Base-by-base conservation (phyloP, 441 rosid genomes). In the Populus hybrid region DNA sequence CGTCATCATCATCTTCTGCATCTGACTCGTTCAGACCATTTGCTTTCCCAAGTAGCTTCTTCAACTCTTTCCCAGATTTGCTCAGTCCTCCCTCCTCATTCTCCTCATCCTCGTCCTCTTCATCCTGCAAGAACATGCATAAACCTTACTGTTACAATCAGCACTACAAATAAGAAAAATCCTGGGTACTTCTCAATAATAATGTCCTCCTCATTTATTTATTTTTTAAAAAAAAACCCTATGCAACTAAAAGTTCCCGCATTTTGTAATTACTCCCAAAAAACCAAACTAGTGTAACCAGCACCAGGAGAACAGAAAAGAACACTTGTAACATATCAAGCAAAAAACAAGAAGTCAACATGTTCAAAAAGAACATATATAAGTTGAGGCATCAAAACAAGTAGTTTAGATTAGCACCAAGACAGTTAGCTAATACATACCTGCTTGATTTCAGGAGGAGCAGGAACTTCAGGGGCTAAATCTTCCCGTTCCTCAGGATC, bases 391-490 rank as follows among this genome's bases (percentile, higher is more conserved):
- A 61, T 12, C 10, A 61, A 61, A 61, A 10, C 28, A 9, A 2
- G 12, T 53, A 56, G 18, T 24, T 16, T 28, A 7, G 70, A 26
- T 38, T 20, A 73, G 68, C 64, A 74, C 63, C 29, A 35, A 67
- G 56, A 53, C 20, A 1, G 56, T 6, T n/a, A n/a, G 56, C 11
- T 76, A 24, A 66, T 20, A 78, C 84, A 75, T 9, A 94, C 99
- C 94, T 87, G 93, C 83, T 90, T 94, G 75, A 96, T 96, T 86
- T 93, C 98, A 3, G 98, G 98, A 79, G 99, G 99, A 76, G 98
- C 97, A 74, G 98, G 97, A 79, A 90, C 90, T 78, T 95, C 99
- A 79, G 92, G 97, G 18, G 92, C 98, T 83, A 96, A 83, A 85
- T 92, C 98, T 82, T 94, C 99, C 76, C 97, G 92, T 78, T 94